Base-by-base conservation (phyloP, 805 yeast genomes). In the Tetrapisispora iriomotensis region DNA sequence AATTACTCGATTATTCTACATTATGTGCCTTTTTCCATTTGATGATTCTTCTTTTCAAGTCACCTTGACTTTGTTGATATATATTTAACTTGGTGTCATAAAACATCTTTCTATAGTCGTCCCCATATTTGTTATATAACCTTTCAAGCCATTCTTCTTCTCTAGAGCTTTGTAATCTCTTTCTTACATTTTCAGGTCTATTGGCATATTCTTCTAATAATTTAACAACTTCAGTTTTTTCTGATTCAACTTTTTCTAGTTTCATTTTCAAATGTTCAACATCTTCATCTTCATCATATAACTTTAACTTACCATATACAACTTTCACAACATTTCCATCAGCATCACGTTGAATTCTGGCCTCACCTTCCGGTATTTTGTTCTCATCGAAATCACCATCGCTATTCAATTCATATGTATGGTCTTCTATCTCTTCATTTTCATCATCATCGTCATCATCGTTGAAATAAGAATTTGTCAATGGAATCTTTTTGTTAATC, bases 71-170 rank as follows among this genome's bases (percentile, higher is more conserved):
- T 59, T 83, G 86, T 64, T 88, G 96, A 61, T 71, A 74, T 2
- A 79, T 73, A 60, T 90, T 90, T 45, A 88, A 68, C 60, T 82
- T 82, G 62, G 74, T 75, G 60, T 92, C 98, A 83, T 94, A 82
- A 58, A 77, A 81, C 98, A 92, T 92, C 51, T 79, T 83, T 34
- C 72, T 79, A 57, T 78, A 87, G 58, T 92, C 81, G 48, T 86
- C 94, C 14, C 96, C 96, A 54, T 92, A 77, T 58, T 85, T 86
- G 17, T 74, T 75, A 43, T 78, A 70, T 29, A 92, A 66, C 19
- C 61, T 61, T 34, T 58, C 62, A 30, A 84, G 60, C 94, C 95
- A 86, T 25, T 72, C 81, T 33, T 61, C 63, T 60, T 92, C 97
- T 50, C 95, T 67, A 30, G 71, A 80, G 44, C 85, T 74, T 49